These are phyloP conservation scores for Brassica juncea DNA, from an alignment of 345 rosid genomes.

Conservation along the genomic window DNA sequence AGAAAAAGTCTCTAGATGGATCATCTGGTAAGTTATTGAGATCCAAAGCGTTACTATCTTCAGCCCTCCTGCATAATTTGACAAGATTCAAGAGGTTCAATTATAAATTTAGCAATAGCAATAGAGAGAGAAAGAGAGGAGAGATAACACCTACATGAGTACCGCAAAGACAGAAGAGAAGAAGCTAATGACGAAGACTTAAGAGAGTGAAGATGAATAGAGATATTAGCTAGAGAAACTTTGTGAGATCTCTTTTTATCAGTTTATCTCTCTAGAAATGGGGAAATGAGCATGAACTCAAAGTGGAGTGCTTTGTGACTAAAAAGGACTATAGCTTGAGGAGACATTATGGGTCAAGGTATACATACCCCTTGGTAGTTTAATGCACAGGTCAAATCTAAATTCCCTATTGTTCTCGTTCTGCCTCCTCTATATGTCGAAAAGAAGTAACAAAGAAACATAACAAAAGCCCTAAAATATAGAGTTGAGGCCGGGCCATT, in stretches of 20 bases:
- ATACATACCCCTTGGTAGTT: conserved; percentile 1
- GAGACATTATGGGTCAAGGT: conserved; percentile 24
- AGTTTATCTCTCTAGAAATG: conserved; percentile 24
- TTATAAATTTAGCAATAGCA: neutral
- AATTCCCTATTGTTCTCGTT: neutral
- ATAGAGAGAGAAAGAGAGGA: conserved; percentile 1
- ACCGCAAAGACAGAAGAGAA: conserved; percentile 38
- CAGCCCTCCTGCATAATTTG: conserved; percentile 64
- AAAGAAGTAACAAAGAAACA: neutral
- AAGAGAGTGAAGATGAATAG: conserved; percentile 46
- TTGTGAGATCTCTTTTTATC: conserved; percentile 55
- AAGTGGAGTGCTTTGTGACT: conserved; percentile 28
- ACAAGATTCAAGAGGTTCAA: neutral
- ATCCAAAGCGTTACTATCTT: conserved; percentile 60
- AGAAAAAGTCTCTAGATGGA: conserved; percentile 54
- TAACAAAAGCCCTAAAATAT: conserved; percentile 12
- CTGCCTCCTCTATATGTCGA: neutral
- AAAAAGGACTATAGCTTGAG: conserved; percentile 23
- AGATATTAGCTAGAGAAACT: conserved; percentile 42
- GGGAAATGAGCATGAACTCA: conserved; percentile 28
- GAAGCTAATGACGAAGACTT: conserved; percentile 50
- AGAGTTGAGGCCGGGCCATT: conserved; percentile 1
- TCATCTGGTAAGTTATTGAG: conserved; percentile 98
- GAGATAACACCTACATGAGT: conserved; percentile 72
- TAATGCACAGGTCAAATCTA: conserved; percentile 4